Evolutionary conservation across 257 asterid species (phyloP).

Genomic region (Eustoma russellianum): DNA sequence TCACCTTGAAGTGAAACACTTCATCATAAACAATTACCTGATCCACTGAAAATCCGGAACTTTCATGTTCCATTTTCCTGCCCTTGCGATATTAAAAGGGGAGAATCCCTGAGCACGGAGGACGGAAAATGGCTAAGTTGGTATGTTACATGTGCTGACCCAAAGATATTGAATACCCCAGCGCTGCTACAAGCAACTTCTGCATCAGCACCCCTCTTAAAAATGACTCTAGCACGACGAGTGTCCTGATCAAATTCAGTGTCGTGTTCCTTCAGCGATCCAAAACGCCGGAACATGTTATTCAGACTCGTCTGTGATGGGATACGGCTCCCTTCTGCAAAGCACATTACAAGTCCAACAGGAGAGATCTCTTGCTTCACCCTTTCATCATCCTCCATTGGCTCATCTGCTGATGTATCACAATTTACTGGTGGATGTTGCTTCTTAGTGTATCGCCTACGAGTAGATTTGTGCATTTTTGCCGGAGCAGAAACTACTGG

Average conservation of each 20-base stretch:
- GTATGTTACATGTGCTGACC: slow-evolving; percentile 60
- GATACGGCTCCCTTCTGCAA: slow-evolving; percentile 44
- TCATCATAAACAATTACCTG: slow-evolving; percentile 32
- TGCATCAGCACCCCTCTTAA: slow-evolving; percentile 89
- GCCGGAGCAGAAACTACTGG: slow-evolving; percentile 25
- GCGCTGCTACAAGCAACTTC: slow-evolving; percentile 81
- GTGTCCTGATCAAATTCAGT: slow-evolving; percentile 68
- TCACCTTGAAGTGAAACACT: neutral
- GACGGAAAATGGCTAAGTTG: slow-evolving; percentile 70
- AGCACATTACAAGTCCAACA: slow-evolving; percentile 72
- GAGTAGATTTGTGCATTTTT: slow-evolving; percentile 38
- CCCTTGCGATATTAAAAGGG: slow-evolving; percentile 33
- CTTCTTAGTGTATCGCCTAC: slow-evolving; percentile 52
- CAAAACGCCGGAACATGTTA: slow-evolving; percentile 85
- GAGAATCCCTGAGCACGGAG: slow-evolving; percentile 41
- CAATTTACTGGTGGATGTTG: slow-evolving; percentile 31
- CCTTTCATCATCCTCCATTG: slow-evolving; percentile 34
- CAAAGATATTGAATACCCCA: slow-evolving; percentile 63
- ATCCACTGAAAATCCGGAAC: slow-evolving; percentile 14
- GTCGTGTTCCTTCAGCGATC: slow-evolving; percentile 82
- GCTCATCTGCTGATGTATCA: slow-evolving; percentile 24
- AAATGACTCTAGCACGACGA: slow-evolving; percentile 76
- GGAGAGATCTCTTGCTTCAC: slow-evolving; percentile 60
- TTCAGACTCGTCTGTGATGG: slow-evolving; percentile 76
- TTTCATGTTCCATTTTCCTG: slow-evolving; percentile 40